Evolutionary conservation across 2,329 filamentous ascomycete species (phyloP).

Genomic region (Cordyceps javanica): DNA sequence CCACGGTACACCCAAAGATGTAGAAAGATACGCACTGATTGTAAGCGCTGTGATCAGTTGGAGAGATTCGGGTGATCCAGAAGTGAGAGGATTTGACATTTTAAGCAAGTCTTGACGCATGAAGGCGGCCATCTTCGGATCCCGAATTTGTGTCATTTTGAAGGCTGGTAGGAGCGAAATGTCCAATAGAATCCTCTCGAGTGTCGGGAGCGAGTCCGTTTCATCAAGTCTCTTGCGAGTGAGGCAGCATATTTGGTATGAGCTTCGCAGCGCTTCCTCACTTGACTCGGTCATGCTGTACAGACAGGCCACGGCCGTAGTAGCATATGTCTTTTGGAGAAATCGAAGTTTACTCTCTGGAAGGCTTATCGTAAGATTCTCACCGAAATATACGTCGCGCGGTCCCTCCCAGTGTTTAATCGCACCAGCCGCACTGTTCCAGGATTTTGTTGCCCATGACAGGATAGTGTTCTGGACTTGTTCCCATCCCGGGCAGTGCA

Average conservation of each 20-base stretch:
- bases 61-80: slow-evolving; percentile 48
- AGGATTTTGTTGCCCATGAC: slow-evolving; percentile 50
- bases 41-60: slow-evolving; percentile 58
- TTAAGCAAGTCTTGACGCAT: slow-evolving; percentile 45
- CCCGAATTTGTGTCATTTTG: slow-evolving; percentile 18
- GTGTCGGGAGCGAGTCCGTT: slow-evolving; percentile 48
- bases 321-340: slow-evolving; percentile 27
- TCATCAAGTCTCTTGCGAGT: slow-evolving; percentile 41
- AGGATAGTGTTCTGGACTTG: slow-evolving; percentile 62
- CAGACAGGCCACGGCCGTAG: slow-evolving; percentile 7
- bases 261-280: slow-evolving; percentile 4
- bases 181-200: slow-evolving; percentile 41
- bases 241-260: slow-evolving; percentile 10
- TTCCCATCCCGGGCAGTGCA: slow-evolving; percentile 59
- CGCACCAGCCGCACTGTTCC: slow-evolving; percentile 55
- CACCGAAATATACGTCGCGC: slow-evolving; percentile 61
- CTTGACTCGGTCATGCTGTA: slow-evolving; percentile 4
- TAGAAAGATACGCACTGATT: slow-evolving; percentile 53
- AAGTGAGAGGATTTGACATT: slow-evolving; percentile 58
- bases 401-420: slow-evolving; percentile 71
- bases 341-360: slow-evolving; percentile 36
- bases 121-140: slow-evolving; percentile 23
- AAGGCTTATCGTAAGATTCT: slow-evolving; percentile 50
- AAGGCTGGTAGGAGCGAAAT: slow-evolving; percentile 34
- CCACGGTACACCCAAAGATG: slow-evolving; percentile 42